These are phyloP conservation scores for Rhodosporidiobolus sp. DNA, from an alignment of 768 basidiomycete genomes.

Conservation along the genomic window DNA sequence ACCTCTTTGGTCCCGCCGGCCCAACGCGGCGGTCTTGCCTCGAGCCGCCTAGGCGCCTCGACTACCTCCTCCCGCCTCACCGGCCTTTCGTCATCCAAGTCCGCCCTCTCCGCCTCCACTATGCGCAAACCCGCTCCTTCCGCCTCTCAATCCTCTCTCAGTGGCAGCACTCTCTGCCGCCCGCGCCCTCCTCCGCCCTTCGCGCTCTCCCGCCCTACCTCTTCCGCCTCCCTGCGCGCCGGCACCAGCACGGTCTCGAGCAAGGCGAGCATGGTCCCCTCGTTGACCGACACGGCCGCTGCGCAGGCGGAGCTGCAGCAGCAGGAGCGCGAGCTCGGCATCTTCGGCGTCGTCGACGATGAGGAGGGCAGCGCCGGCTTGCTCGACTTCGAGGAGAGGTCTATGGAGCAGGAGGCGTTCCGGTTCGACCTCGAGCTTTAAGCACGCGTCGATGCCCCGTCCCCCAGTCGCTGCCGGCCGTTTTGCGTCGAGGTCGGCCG, in stretches of 20 bases:
- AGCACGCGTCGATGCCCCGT: too few species aligned
- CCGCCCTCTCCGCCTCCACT: neutral
- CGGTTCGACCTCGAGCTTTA: neutral
- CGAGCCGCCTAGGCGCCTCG: neutral
- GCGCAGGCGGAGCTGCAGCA: neutral
- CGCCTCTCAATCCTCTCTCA: neutral
- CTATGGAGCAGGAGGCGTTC: neutral
- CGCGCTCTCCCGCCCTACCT: slow-evolving; percentile 4
- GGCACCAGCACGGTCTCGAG: too few species aligned
- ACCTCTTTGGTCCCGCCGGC: too few species aligned
- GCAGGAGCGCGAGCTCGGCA: slow-evolving; percentile 16
- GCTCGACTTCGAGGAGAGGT: neutral
- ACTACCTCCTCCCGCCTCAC: neutral
- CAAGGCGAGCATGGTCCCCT: neutral
- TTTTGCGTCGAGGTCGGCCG: neutral
- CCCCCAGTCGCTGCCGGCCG: too few species aligned
- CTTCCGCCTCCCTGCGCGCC: slow-evolving; percentile 3
- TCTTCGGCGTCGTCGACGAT: slow-evolving; percentile 1
- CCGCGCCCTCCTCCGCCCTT: neutral
- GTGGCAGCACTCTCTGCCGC: neutral
- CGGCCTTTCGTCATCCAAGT: neutral
- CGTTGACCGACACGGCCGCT: neutral
- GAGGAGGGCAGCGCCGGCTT: neutral
- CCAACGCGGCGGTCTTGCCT: too few species aligned
- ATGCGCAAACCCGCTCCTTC: neutral